Evolutionary conservation across 768 basidiomycete species (phyloP), one percentile per base, ranked within the genome.

Genomic region (Phylloporus rhodoxanthus): DNA sequence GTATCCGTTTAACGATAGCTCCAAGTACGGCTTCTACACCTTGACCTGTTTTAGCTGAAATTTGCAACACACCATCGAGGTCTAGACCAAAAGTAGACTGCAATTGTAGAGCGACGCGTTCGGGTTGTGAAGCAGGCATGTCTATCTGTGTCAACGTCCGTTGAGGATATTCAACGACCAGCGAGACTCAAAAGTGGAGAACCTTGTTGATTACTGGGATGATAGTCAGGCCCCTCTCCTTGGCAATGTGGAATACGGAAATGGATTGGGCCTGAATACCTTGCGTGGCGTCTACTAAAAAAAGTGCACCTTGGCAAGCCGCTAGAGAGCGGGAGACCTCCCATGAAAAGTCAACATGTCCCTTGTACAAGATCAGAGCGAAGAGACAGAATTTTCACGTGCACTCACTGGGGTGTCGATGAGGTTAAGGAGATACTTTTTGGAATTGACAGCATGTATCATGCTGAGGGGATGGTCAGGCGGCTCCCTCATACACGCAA

Each of bases 321-420:
- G 91, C 85, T 34, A 98, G 70, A 23, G 90, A 92, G 42, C 96
- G 80, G 14, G 91, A 87, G 29, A 99, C 91, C 68, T 98, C 95
- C 84, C 92, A 96, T 50, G 91, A 80, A 69, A 99, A 99, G 72
- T 99, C 96, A 32, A 97, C 96, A 69, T 99, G 96, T 2, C 96
- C 94, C 81, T 88, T 55, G 8, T 14, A 26, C 2, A 2, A 25
- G n/a, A 15, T 67, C 25, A 56, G 47, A 20, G 6, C 13, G 44
- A 23, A 14, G 1, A 8, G n/a, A n/a, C n/a, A n/a, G 13, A 14
- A 29, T 14, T 13, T 21, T 1, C 25, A 29, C 9, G 8, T 37
- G 19, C 34, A 63, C 76, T 47, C 58, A 87, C 91, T 40, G 95
- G 95, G 0, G 96, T 99, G 68, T 99, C 96, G 59, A 99, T 92